Evolutionary conservation across 352 stramenopile genomes (phyloP), one percentile per base, ranked within the genome.

Genomic region (Paralagenidium karlingii): DNA sequence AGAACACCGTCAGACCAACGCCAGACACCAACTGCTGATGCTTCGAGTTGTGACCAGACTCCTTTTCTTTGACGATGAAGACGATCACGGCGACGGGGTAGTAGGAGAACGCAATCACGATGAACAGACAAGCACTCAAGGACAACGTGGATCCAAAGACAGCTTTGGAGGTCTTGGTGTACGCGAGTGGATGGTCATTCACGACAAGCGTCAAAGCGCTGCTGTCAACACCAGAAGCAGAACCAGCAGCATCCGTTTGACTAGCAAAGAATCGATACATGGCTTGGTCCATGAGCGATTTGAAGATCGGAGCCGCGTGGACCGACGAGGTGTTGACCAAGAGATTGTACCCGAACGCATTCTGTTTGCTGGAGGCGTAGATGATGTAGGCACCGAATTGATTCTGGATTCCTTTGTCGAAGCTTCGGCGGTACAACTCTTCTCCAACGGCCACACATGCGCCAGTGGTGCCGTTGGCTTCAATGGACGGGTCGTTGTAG

Each of bases 21-120:
- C 93, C 93, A 6, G 76, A 87, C 11, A 98, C 86, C 56, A 58
- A 83, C 55, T 95, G 79, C 57, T 94, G 76, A 61, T 98, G 92
- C 57, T 97, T 97, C 8, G 81, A 75, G 51, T 95, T 96, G 24
- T 82, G 80, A 34, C 89, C 70, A 20, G 51, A 24, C 11, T 60
- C 33, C 8, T 46, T 43, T 44, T 98, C 91, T 26, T 85, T 74
- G 15, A 98, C 91, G 27, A 97, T 61, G 52, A 96, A 96, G 9
- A 82, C 77, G 20, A 82, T 87, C 43, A 88, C 82, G 9, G 68
- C 77, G 1, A 73, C 77, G 8, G 82, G 78, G 22, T 91, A 75
- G 40, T 83, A 95, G 1, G 59, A 66, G 8, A 95, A 59, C 3
- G 79, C 76, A 11, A 96, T 73, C n/a, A 82, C 61, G 25, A 94